Evolutionary conservation across 345 rosid species (phyloP).

Genomic region (Iberis pinnata): DNA sequence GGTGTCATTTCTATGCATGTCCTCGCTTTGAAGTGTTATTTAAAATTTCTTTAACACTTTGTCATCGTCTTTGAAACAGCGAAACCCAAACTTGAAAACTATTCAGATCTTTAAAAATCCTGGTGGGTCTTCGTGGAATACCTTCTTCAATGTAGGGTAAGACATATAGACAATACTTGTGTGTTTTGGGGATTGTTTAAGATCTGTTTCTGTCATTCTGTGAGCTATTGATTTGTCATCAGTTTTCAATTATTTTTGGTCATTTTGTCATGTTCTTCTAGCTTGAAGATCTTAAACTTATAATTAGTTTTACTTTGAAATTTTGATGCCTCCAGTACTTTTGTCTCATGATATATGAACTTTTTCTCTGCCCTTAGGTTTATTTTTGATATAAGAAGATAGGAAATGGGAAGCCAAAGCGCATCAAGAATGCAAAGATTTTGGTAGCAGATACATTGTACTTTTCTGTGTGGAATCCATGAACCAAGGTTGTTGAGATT

Average conservation of each 20-base stretch:
- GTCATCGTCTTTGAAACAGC: constrained; percentile 36
- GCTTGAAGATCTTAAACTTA: too few relatives aligned
- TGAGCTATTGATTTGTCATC: too few relatives aligned
- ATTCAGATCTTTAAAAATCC: constrained; percentile 97
- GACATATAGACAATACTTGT: constrained; percentile 24
- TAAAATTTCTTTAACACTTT: constrained; percentile 1
- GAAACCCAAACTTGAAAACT: constrained; percentile 90
- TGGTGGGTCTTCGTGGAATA: constrained; percentile 86
- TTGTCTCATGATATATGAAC: constrained; percentile 3
- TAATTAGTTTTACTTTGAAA: too few relatives aligned
- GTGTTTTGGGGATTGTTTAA: neutral
- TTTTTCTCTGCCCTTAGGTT: constrained; percentile 42
- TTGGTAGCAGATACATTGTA: constrained; percentile 96
- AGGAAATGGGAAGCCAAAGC: constrained; percentile 93
- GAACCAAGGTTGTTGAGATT: constrained; percentile 91
- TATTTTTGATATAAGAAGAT: constrained; percentile 98
- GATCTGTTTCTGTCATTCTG: neutral
- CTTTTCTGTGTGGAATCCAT: constrained; percentile 98
- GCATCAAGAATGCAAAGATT: constrained; percentile 88
- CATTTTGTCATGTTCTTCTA: too few relatives aligned
- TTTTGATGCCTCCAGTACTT: neutral
- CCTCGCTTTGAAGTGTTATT: neutral
- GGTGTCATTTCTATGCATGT: neutral
- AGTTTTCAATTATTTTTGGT: too few relatives aligned
- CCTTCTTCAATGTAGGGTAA: constrained; percentile 99